Evolutionary conservation across 1,284 basidiomycete genomes (phyloP).

Genomic region (Lignosus rhinocerotis): DNA sequence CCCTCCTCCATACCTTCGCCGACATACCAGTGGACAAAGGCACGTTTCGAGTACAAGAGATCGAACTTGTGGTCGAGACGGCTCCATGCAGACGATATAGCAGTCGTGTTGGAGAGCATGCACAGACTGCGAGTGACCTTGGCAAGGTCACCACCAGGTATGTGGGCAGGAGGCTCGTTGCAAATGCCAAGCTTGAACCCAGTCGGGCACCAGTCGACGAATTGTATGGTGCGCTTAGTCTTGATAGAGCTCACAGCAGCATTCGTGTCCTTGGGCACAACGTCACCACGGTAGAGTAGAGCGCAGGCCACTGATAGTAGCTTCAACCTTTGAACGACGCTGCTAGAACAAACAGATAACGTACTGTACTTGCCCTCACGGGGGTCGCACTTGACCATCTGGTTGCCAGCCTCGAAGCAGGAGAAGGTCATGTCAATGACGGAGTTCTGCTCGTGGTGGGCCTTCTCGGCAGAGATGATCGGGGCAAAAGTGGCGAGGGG

Average conservation of each 20-base stretch:
- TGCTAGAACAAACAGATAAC: slow-evolving; percentile 27
- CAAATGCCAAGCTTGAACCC: slow-evolving; percentile 91
- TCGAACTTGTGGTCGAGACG: slow-evolving; percentile 98
- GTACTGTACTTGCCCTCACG: slow-evolving; percentile 84
- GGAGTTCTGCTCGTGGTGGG: slow-evolving; percentile 91
- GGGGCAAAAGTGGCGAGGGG: slow-evolving; percentile 90
- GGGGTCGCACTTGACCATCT: slow-evolving; percentile 87
- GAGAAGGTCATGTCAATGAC: slow-evolving; percentile 94
- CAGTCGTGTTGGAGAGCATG: slow-evolving; percentile 88
- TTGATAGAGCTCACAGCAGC: slow-evolving; percentile 85
- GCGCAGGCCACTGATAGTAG: slow-evolving; percentile 64
- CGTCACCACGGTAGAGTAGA: slow-evolving; percentile 82
- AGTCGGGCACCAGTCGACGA: slow-evolving; percentile 91
- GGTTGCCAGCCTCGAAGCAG: slow-evolving; percentile 91
- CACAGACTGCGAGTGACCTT: slow-evolving; percentile 87
- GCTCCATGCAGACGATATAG: slow-evolving; percentile 88
- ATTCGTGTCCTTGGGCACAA: slow-evolving; percentile 90
- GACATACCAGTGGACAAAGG: slow-evolving; percentile 93
- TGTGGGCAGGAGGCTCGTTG: slow-evolving; percentile 84
- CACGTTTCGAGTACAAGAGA: slow-evolving; percentile 91
- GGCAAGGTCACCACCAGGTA: slow-evolving; percentile 85
- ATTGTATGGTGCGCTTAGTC: slow-evolving; percentile 82
- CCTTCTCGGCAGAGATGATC: slow-evolving; percentile 79
- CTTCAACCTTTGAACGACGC: slow-evolving; percentile 11
- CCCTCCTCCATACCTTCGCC: slow-evolving; percentile 99